Base-by-base conservation (phyloP, 2,329 filamentous ascomycete species). In the Hysterium pulicare region DNA sequence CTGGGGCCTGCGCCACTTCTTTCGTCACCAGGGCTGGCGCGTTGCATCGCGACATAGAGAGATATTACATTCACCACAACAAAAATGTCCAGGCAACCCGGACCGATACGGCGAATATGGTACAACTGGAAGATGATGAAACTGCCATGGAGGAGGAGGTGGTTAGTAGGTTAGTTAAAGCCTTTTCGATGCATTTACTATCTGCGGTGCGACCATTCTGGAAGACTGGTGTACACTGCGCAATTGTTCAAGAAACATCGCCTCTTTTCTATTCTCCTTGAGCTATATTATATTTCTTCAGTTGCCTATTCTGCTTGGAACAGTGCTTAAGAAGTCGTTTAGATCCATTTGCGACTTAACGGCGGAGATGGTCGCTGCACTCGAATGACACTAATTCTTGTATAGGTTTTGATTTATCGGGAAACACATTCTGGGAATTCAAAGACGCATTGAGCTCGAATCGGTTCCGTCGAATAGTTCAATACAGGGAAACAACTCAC, bases 391-490 rank as follows among this genome's bases (percentile, higher is more conserved):
- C 42, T 47, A 40, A 58, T 47, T 33, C 15, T 7, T 45, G n/a
- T 30, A 24, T 54, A 81, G 81, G 81, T 57, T 71, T 73, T 51
- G 81, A 84, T 62, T 71, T 84, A 36, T 61, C 72, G 16, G 81
- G 81, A 47, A 84, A 84, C 64, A 83, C 80, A 8, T 84, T 76
- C 62, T 84, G 81, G 81, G 80, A 83, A 56, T 83, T 84, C 64
- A 78, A 77, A 56, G 79, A 82, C 56, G 66, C 70, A 15, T 47
- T 79, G 42, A 78, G 79, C 50, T 61, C 75, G 30, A 65, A 69
- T 31, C 73, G 79, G 33, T 70, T 71, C 47, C 74, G 81, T 28
- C 71, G 81, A 22, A 83, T 83, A 15, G 78, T 82, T 43, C 73
- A 78, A 51, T 78, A 76, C 51, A 69, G 68, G 32, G 69, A 69